A percentile compares a stretch with the other conserved stretches of the same genome.
Conservation (phyloP, 352 stramenopile species). For the Globisporangium takayamanum region DNA sequence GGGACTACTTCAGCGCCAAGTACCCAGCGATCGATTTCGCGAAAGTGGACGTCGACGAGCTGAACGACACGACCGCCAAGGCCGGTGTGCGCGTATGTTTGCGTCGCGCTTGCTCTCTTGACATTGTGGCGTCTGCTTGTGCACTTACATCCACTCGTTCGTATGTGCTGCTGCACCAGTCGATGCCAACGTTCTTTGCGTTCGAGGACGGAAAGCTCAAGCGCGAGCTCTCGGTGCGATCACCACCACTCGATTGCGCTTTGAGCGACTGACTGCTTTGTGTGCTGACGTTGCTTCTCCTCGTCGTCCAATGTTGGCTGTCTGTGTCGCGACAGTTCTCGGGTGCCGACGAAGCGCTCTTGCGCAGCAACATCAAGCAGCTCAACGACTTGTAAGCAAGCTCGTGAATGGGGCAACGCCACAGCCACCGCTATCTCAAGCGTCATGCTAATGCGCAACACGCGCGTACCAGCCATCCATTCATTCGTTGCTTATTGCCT, state of each 20-base stretch:
- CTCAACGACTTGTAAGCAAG: conserved; percentile 49
- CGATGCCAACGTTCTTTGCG: conserved; percentile 86
- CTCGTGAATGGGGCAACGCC: neutral
- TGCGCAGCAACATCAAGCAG: conserved; percentile 69
- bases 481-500: neutral
- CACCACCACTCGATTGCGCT: neutral
- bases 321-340: conserved; percentile 44
- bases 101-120: conserved; percentile 11
- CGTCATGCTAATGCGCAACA: no score
- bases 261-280: neutral
- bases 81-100: conserved; percentile 78
- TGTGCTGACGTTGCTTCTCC: neutral
- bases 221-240: conserved; percentile 63
- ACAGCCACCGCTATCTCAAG: no score
- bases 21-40: conserved; percentile 72
- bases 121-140: neutral
- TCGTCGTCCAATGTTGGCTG: neutral
- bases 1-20: conserved; percentile 24
- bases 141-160: neutral
- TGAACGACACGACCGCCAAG: conserved; percentile 73
- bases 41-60: conserved; percentile 82
- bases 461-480: no score
- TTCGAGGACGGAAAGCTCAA: conserved; percentile 77
- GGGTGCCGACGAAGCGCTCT: conserved; percentile 68
- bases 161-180: conserved; percentile 26